These are phyloP conservation scores for Flaveria robusta DNA, from an alignment of 129 eudicot genomes.

Conservation along the genomic window DNA sequence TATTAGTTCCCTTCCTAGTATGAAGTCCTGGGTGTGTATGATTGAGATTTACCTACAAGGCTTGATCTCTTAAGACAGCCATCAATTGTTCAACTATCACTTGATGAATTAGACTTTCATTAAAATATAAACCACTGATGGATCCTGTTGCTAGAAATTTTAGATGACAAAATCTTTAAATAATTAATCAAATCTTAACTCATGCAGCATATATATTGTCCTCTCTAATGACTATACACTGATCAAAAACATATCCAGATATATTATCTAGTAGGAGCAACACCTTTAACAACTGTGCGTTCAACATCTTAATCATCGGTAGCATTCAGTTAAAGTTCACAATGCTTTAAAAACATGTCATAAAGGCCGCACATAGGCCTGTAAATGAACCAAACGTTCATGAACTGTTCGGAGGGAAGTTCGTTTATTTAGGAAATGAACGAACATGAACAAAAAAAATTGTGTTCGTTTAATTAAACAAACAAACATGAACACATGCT, in stretches of 20 bases:
- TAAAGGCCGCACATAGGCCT: no score
- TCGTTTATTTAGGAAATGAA: no score
- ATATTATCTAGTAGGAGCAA: background rate
- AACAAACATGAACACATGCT: no score
- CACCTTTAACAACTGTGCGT: background rate
- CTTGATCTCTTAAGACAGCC: background rate
- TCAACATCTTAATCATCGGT: background rate
- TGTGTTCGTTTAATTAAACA: no score
- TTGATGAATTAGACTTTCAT: background rate
- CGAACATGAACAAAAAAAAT: no score
- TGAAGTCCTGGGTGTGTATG: background rate
- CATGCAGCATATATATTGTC: no score
- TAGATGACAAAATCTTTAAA: background rate
- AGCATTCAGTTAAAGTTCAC: background rate
- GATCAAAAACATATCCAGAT: conserved; percentile 21
- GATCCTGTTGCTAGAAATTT: background rate
- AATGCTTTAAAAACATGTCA: background rate
- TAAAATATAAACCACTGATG: background rate
- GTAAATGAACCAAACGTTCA: no score
- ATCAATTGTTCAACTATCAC: background rate
- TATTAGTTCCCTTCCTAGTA: background rate
- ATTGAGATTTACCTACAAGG: background rate
- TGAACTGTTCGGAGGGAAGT: no score
- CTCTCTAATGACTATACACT: background rate
- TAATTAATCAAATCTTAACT: no score